Evolutionary conservation across 805 yeast genomes (phyloP).

Genomic region (Cyberlindnera samutprakarnensis): DNA sequence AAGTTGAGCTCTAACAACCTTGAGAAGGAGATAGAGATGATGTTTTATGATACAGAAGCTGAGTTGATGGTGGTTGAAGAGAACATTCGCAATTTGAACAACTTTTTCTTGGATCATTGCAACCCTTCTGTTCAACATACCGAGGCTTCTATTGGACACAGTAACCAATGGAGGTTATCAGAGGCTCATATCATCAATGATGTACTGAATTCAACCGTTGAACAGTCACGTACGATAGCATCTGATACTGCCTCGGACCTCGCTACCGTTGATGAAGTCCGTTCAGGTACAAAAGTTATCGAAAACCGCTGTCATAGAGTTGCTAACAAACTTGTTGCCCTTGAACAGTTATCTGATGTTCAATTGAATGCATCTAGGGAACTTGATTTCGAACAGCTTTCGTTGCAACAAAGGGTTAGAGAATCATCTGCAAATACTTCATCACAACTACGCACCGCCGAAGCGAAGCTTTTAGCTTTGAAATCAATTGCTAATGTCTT

Average conservation of each 20-base stretch:
- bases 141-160: constrained; percentile 18
- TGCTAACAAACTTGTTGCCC: constrained; percentile 4
- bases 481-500: constrained; percentile 13
- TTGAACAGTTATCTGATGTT: constrained; percentile 4
- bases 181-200: constrained; percentile 17
- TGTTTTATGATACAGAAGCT: constrained; percentile 23
- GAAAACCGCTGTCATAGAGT: constrained; percentile 5
- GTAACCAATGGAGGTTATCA: constrained; percentile 32
- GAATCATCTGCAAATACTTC: constrained; percentile 4
- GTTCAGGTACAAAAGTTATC: background rate
- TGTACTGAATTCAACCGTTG: background rate
- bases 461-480: constrained; percentile 12
- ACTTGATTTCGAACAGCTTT: constrained; percentile 13
- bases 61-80: constrained; percentile 26
- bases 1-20: constrained; percentile 12
- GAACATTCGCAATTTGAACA: constrained; percentile 22
- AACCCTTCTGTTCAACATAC: constrained; percentile 22
- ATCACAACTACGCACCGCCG: constrained; percentile 11
- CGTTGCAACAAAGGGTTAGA: constrained; percentile 15
- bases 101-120: constrained; percentile 28
- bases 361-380: constrained; percentile 9
- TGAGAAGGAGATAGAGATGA: constrained; percentile 12
- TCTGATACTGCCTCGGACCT: background rate
- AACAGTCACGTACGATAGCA: background rate
- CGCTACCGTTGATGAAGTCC: constrained; percentile 1